Base-by-base conservation (phyloP, 306 rosid species). In the Cicer cuneatum region DNA sequence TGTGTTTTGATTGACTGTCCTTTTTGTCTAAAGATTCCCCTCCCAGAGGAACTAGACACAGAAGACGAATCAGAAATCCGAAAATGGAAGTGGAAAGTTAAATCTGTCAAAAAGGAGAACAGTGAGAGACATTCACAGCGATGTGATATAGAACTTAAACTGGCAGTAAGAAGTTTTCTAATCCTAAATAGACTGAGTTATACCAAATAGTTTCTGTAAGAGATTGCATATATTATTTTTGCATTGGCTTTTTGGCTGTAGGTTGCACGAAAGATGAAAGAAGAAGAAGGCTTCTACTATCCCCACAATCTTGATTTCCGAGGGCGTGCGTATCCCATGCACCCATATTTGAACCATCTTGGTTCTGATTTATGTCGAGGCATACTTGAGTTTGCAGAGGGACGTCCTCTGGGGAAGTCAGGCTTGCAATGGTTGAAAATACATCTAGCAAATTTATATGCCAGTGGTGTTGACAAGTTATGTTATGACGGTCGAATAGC, bases 271-370 rank as follows among this genome's bases (percentile, higher is more conserved):
- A 94, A 91, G 88, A 88, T 94, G 96, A 94, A 87, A 87, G 93
- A 86, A 40, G 98, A 94, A 83, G 97, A 94, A 65, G 92, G 95
- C 74, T 94, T 94, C 89, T 91, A 90, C 85, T 94, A 90, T 78
- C 99, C 99, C 1, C 99, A 94, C 89, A 94, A 92, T 83, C 85
- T 94, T 62, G 99, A 94, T 87, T 94, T 94, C 68, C 89, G 97
- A 59, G 99, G 99, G 29, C 97, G 99, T 78, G 97, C 99, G 19
- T 94, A 94, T 71, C 99, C 97, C 67, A 90, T 94, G 97, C 97
- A 94, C 79, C 95, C 99, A 45, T 85, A 91, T 84, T 62, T 92
- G 82, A 94, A 94, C 82, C 99, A 94, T 88, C 94, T 92, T 81
- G 99, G 99, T 78, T 94, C 99, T 41, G 99, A 94, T 85, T 61